Evolutionary conservation across 306 rosid genomes (phyloP), one percentile per base, ranked within the genome.

Genomic region (Vigna unguiculata): DNA sequence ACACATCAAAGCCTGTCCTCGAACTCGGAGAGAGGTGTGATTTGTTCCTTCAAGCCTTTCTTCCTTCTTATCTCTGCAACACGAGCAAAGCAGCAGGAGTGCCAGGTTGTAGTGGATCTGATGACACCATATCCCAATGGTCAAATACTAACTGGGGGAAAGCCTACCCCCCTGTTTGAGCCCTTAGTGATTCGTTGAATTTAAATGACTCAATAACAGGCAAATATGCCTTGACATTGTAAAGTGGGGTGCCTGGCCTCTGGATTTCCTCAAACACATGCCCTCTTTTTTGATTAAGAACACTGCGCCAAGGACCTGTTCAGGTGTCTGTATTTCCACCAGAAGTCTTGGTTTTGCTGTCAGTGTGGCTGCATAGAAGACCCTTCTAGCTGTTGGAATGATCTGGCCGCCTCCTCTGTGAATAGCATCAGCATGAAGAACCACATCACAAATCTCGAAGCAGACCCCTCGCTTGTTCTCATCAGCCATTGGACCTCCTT

Each of bases 341-440:
- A 91, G 85, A 66, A 88, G 93, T 74, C 93, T 83, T 2, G 94
- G 91, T 66, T 87, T 87, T 25, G 91, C 90, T 0, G 91, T 87
- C 19, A 90, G 1, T 79, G 81, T 87, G 45, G 95, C 80, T 16
- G 90, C 96, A 45, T 85, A 88, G 54, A 83, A 80, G 2, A 84
- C 96, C 63, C 93, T 84, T 59, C 90, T 83, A 17, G 91, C 93
- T 0, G 91, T 91, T 5, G 93, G 87, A 79, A 91, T 91, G 28
- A 88, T 79, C 81, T 90, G 90, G 30, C 91, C 94, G 32, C 91
- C 93, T 1, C 93, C 91, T 78, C 93, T 83, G 87, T 89, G 91
- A 36, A 87, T 89, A 22, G 90, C 90, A 77, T 89, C 91, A 68
- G 93, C 74, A 11, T 87, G 93, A n/a, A 89, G 93, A 45, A 89